phyloP scores from a whole-genome alignment of 202 grass and related monocot genomes.

The Bolboschoenoplectus hybrid region DNA sequence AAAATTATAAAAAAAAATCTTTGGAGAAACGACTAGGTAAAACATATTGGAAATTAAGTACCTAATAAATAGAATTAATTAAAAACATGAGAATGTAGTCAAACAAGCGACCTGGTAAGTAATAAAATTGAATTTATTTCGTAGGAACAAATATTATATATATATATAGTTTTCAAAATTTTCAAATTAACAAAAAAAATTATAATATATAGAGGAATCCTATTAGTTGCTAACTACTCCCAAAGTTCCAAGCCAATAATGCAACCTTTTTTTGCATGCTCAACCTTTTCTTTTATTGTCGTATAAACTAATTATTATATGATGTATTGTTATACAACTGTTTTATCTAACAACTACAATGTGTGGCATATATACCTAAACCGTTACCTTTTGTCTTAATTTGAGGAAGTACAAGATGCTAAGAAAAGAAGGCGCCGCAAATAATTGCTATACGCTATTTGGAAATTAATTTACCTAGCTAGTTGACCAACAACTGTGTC shows the following conservation, averaged over 20 bases:
- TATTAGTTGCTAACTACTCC: neutral
- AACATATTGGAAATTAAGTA: neutral
- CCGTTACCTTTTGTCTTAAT: neutral
- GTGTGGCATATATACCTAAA: neutral
- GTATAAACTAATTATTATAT: neutral
- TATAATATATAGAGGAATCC: neutral
- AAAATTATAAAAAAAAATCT: neutral
- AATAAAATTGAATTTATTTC: neutral
- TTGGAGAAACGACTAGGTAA: neutral
- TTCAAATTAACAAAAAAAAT: neutral
- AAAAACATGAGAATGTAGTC: conserved; percentile 6
- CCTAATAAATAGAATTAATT: neutral
- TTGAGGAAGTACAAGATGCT: neutral
- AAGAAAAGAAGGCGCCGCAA: neutral
- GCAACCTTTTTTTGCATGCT: neutral
- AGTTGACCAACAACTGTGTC: neutral
- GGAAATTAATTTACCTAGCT: neutral
- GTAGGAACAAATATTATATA: neutral
- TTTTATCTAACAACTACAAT: neutral
- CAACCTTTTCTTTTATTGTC: neutral
- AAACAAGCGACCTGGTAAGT: neutral
- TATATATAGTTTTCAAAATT: neutral
- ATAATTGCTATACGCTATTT: neutral
- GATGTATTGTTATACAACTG: neutral
- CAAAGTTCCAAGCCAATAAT: neutral